phyloP scores from a whole-genome alignment of 1,284 basidiomycete genomes.

The Sporisorium iseilematis-ciliati region DNA sequence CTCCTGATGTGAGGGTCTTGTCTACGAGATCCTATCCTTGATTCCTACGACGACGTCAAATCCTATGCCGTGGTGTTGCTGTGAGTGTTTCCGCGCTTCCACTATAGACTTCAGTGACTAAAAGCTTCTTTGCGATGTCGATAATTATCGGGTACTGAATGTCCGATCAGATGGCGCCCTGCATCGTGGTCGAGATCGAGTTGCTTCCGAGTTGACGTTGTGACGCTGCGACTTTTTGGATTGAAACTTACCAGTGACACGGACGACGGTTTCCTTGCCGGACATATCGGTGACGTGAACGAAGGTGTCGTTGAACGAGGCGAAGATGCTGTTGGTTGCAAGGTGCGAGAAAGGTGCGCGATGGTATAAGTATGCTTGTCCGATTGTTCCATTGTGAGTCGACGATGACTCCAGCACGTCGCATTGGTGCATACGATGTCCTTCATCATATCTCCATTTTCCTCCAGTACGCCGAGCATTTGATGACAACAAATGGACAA shows the following conservation, averaged over 20 bases:
- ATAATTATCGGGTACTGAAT: no score
- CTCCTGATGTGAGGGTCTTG: no score
- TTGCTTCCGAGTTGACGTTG: slow-evolving; percentile 8
- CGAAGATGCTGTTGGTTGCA: slow-evolving; percentile 63
- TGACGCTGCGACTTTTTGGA: not conserved
- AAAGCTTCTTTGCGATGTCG: not conserved
- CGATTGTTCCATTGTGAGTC: not conserved
- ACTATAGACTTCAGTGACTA: not conserved
- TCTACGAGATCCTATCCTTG: no score
- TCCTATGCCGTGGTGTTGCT: not conserved
- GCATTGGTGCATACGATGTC: not conserved
- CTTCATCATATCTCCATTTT: not conserved
- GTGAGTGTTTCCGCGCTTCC: no score
- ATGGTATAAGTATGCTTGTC: slow-evolving; percentile 28
- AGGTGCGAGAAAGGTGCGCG: not conserved
- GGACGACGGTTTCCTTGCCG: slow-evolving; percentile 98
- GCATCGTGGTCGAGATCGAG: not conserved
- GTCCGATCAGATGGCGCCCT: no score
- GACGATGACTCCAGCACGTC: slow-evolving; percentile 19
- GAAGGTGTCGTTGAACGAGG: slow-evolving; percentile 96
- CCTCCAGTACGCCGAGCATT: not conserved
- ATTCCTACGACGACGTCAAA: no score
- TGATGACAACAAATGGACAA: no score
- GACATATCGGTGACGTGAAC: slow-evolving; percentile 99
- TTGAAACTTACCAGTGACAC: slow-evolving; percentile 84